A percentile compares a stretch with the other conserved stretches of the same genome.
Conservation (phyloP, 805 yeast genomes). For the Blastobotrys parvus region DNA sequence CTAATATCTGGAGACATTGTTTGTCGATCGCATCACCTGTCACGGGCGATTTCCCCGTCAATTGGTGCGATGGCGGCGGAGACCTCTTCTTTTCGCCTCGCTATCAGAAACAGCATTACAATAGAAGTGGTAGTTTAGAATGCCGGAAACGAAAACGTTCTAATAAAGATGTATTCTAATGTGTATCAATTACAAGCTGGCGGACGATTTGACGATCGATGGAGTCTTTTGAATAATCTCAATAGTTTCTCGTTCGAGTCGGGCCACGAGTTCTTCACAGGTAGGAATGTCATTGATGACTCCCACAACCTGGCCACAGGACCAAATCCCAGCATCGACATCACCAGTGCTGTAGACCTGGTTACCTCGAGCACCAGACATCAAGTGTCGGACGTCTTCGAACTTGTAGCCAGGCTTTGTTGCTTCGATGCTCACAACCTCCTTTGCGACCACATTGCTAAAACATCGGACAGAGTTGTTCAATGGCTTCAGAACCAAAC, state of each 20-base stretch:
- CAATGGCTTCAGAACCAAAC: slow-evolving; percentile 21
- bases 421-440: slow-evolving; percentile 20
- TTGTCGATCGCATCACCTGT: too few species aligned
- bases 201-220: background rate
- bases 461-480: slow-evolving; percentile 25
- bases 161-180: too few species aligned
- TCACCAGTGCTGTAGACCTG: slow-evolving; percentile 25
- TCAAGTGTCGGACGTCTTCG: slow-evolving; percentile 19
- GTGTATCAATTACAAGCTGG: background rate
- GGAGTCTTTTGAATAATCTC: slow-evolving; percentile 10
- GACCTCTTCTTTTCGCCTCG: too few species aligned
- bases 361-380: slow-evolving; percentile 25
- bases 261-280: slow-evolving; percentile 22
- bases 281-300: slow-evolving; percentile 26
- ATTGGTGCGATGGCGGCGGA: too few species aligned
- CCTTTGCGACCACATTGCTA: slow-evolving; percentile 22
- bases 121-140: too few species aligned
- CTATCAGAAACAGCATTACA: too few species aligned
- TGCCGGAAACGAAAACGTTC: too few species aligned
- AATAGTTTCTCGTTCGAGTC: slow-evolving; percentile 22
- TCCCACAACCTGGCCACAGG: slow-evolving; percentile 24
- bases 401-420: slow-evolving; percentile 18
- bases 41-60: too few species aligned
- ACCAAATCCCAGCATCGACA: slow-evolving; percentile 26
- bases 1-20: too few species aligned